A percentile compares a stretch with the other conserved stretches of the same genome.
These are phyloP conservation scores for Prunus mume DNA, from an alignment of 306 rosid genomes.

Conservation along the genomic window DNA sequence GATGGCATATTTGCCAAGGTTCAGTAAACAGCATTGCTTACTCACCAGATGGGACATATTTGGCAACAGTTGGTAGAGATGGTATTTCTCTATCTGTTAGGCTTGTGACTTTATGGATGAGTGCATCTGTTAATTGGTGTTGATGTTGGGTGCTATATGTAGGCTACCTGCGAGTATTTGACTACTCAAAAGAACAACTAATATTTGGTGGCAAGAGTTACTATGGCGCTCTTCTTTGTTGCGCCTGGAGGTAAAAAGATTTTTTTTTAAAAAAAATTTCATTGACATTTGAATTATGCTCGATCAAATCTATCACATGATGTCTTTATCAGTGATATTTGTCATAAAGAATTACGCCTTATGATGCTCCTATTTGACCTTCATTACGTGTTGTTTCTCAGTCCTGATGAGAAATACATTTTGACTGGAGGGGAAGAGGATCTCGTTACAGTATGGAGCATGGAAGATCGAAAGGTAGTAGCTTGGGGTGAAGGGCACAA, in stretches of 20 bases:
- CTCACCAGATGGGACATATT: conserved; percentile 67
- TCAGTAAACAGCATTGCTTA: conserved; percentile 75
- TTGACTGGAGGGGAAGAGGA: conserved; percentile 99
- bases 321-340: neutral
- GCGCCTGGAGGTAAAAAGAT: conserved; percentile 81
- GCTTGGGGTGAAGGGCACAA: conserved; percentile 99
- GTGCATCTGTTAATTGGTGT: conserved; percentile 10
- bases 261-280: neutral
- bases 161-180: conserved; percentile 95
- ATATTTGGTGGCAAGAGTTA: conserved; percentile 95
- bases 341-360: neutral
- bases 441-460: conserved; percentile 95
- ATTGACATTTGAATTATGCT: conserved; percentile 9
- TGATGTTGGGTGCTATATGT: conserved; percentile 29
- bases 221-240: conserved; percentile 93
- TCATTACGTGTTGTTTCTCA: conserved; percentile 5
- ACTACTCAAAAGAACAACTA: conserved; percentile 83
- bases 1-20: conserved; percentile 99
- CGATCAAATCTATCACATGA: neutral
- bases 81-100: conserved; percentile 47
- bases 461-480: conserved; percentile 94
- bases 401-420: conserved; percentile 80
- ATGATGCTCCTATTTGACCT: neutral
- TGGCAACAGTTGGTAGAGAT: conserved; percentile 92
- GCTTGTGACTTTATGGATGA: neutral